Evolutionary conservation across 148 eudicot genomes (phyloP).

Genomic region (Rhododendron mucronatum): DNA sequence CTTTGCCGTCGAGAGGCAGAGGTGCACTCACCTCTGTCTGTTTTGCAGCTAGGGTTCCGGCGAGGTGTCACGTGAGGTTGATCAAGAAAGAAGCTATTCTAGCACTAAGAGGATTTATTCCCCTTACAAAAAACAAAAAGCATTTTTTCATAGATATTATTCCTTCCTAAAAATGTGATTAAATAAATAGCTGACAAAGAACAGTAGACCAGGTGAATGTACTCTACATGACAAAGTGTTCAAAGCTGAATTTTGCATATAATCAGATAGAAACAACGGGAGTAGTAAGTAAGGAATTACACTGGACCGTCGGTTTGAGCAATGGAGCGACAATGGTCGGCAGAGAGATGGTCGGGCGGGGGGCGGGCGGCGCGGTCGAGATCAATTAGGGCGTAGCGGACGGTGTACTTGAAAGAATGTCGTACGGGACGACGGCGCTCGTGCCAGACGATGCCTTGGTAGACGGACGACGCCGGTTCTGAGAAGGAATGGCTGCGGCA

Average conservation of each 20-base stretch:
- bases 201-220: neutral
- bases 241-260: neutral
- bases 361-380: constrained; percentile 43
- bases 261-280: neutral
- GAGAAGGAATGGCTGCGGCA: neutral
- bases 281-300: constrained; percentile 24
- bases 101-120: no score
- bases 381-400: constrained; percentile 76
- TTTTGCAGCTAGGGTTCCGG: no score
- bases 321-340: constrained; percentile 12
- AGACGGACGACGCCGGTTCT: constrained; percentile 5
- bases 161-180: neutral
- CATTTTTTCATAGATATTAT: neutral
- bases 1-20: no score
- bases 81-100: no score
- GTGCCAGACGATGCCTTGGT: constrained; percentile 85
- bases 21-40: no score
- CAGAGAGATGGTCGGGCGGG: constrained; percentile 49
- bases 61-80: no score
- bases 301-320: constrained; percentile 64
- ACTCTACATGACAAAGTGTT: neutral
- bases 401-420: constrained; percentile 68
- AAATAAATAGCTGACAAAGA: neutral
- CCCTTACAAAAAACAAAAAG: neutral
- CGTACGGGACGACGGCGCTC: constrained; percentile 82